phyloP scores from a whole-genome alignment of 176 grass and related monocot genomes.

The Aegilops sharonensis region DNA sequence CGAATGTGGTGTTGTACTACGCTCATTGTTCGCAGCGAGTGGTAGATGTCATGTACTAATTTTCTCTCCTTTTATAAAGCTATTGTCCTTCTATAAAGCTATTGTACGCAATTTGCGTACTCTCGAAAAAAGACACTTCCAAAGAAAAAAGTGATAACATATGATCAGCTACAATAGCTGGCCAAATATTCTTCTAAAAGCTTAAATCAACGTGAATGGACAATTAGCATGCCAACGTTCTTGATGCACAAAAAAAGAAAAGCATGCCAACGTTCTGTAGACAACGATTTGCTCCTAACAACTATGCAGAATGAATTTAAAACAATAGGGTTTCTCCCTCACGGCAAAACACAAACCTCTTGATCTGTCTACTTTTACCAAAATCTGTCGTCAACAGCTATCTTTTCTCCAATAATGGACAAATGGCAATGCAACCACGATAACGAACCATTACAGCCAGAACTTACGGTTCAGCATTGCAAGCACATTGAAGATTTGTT shows the following conservation, averaged over 20 bases:
- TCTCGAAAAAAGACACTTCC: too few relatives aligned
- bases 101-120: too few relatives aligned
- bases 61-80: too few relatives aligned
- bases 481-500: neutral
- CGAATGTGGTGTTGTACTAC: too few relatives aligned
- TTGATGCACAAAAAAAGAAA: neutral
- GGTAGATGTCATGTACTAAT: too few relatives aligned
- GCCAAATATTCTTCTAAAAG: neutral
- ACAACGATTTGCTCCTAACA: neutral
- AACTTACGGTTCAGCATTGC: neutral
- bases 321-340: neutral
- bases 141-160: too few relatives aligned
- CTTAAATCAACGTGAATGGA: neutral
- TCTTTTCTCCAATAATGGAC: neutral
- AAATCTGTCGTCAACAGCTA: neutral
- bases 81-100: too few relatives aligned
- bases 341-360: neutral
- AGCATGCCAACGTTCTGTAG: neutral
- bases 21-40: too few relatives aligned
- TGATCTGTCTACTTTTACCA: neutral
- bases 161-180: neutral
- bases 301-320: neutral
- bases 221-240: neutral
- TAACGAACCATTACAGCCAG: neutral
- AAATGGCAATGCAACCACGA: conserved; percentile 27